Percentiles rank a stretch among this genome's conserved stretches.
Evolutionary conservation across 2,329 filamentous ascomycete genomes (phyloP).

Genomic region (Colletotrichum salicis): DNA sequence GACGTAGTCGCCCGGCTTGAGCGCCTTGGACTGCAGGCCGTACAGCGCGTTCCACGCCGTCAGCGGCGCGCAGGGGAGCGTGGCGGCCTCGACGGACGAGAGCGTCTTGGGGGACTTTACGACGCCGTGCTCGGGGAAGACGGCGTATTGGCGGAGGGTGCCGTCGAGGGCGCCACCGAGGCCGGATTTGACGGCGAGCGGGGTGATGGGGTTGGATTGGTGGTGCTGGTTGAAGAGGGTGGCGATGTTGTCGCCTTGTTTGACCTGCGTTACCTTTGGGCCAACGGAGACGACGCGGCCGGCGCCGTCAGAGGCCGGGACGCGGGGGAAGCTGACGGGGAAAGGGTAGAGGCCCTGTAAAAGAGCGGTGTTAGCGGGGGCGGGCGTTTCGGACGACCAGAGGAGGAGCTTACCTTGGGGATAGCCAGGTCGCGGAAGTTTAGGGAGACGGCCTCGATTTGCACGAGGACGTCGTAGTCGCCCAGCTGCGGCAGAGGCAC

Average conservation of each 20-base stretch:
- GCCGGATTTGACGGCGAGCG: slow-evolving; percentile 57
- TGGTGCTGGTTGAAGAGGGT: slow-evolving; percentile 72
- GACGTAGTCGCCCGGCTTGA: slow-evolving; percentile 67
- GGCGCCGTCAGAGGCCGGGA: slow-evolving; percentile 64
- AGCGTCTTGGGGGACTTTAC: slow-evolving; percentile 70
- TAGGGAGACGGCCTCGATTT: slow-evolving; percentile 64
- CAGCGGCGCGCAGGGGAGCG: slow-evolving; percentile 69
- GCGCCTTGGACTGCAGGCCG: slow-evolving; percentile 57
- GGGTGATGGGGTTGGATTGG: slow-evolving; percentile 55
- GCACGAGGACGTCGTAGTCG: slow-evolving; percentile 78
- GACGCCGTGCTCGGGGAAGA: slow-evolving; percentile 75
- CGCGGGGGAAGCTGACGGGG: slow-evolving; percentile 52
- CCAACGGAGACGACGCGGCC: slow-evolving; percentile 65
- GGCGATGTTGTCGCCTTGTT: slow-evolving; percentile 63
- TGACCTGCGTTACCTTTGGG: slow-evolving; percentile 57
- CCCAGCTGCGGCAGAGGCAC: slow-evolving; percentile 68
- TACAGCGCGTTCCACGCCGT: slow-evolving; percentile 76
- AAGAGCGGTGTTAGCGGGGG: slow-evolving; percentile 10
- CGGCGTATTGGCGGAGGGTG: slow-evolving; percentile 72
- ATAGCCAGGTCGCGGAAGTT: slow-evolving; percentile 67
- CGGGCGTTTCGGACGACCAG: neutral
- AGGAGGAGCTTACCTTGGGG: slow-evolving; percentile 44
- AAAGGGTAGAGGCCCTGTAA: slow-evolving; percentile 58
- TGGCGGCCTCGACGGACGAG: slow-evolving; percentile 62
- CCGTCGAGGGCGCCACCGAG: slow-evolving; percentile 77